Percentiles rank a stretch among this genome's conserved stretches.
phyloP scores from a whole-genome alignment of 345 rosid genomes.

The Brassica rapa region DNA sequence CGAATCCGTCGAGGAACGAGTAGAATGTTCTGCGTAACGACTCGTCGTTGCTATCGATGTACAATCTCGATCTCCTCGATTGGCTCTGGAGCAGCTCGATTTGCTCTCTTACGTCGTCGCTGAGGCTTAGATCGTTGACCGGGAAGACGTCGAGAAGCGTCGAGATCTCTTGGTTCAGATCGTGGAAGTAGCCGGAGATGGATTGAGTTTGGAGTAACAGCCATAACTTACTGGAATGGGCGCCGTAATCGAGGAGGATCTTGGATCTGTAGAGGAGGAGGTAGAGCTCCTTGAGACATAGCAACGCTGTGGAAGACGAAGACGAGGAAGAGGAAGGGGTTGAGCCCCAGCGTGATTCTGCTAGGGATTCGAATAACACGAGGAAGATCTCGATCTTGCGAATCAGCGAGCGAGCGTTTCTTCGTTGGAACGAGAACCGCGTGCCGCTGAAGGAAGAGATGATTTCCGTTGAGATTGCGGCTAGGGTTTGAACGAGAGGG shows the following conservation, averaged over 20 bases:
- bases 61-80: conserved; percentile 54
- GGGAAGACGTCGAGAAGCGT: conserved; percentile 95
- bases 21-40: conserved; percentile 53
- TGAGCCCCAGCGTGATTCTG: conserved; percentile 49
- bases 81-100: conserved; percentile 69
- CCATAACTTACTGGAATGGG: conserved; percentile 88
- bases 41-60: conserved; percentile 74
- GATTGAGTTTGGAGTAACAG: conserved; percentile 76
- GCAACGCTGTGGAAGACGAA: conserved; percentile 41
- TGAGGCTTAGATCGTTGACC: conserved; percentile 50
- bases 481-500: conserved; percentile 66
- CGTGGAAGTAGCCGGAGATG: conserved; percentile 92
- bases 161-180: conserved; percentile 78
- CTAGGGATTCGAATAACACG: conserved; percentile 62
- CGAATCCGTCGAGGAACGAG: conserved; percentile 65
- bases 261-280: conserved; percentile 84
- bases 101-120: conserved; percentile 83
- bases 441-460: conserved; percentile 52
- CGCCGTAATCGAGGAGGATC: conserved; percentile 77
- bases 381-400: conserved; percentile 72
- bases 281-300: conserved; percentile 89
- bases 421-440: conserved; percentile 60
- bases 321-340: too few species aligned
- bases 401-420: conserved; percentile 73
- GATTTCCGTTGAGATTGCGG: conserved; percentile 58